Conservation (phyloP, 495 filamentous ascomycete genomes). For the Xeromyces bisporus region DNA sequence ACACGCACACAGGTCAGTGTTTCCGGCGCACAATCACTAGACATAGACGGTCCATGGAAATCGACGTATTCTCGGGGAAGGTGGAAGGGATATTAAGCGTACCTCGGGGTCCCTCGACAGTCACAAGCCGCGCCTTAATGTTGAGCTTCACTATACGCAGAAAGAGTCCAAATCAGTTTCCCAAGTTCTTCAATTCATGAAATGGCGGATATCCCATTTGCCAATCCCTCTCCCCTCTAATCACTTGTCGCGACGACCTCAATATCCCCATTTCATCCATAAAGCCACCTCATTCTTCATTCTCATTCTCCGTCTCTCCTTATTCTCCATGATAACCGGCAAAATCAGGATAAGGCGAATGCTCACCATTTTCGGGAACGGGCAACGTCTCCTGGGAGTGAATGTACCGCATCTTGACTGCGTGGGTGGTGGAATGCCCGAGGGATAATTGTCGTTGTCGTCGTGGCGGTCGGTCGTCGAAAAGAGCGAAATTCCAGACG, state of each 20-base stretch:
- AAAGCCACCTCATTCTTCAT: too few relatives aligned
- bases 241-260: too few relatives aligned
- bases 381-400: conserved; percentile 85
- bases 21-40: neutral
- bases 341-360: conserved; percentile 11
- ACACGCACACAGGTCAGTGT: conserved; percentile 8
- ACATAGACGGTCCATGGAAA: neutral
- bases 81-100: conserved; percentile 10
- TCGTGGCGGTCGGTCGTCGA: conserved; percentile 22
- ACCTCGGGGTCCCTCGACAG: conserved; percentile 89
- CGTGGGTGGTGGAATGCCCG: conserved; percentile 29
- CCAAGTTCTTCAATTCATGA: conserved; percentile 1
- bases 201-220: neutral
- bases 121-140: conserved; percentile 91
- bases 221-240: neutral
- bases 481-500: conserved; percentile 31
- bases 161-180: conserved; percentile 16
- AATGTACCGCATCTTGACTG: conserved; percentile 90
- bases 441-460: conserved; percentile 33
- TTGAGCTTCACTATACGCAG: conserved; percentile 62
- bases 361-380: conserved; percentile 91
- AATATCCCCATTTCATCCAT: too few relatives aligned
- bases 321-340: conserved; percentile 1
- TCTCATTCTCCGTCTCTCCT: conserved; percentile 2
- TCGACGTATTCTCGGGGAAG: neutral